Conservation (phyloP, 495 filamentous ascomycete species). For the Staphylotrichum longicolle region DNA sequence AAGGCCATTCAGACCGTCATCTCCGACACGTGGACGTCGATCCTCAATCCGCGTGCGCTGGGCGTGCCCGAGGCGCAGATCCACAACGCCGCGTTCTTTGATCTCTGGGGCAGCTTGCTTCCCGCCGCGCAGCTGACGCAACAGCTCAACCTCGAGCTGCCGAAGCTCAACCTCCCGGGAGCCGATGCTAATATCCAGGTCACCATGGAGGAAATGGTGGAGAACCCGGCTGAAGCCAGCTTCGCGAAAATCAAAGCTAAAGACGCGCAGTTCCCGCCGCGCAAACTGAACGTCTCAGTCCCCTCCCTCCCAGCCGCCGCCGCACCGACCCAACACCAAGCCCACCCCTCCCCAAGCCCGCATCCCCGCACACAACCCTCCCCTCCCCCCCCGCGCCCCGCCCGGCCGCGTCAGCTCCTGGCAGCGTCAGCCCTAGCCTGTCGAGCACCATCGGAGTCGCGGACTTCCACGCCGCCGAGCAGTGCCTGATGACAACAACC, state of each 20-base stretch:
- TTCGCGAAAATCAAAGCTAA: constrained; percentile 36
- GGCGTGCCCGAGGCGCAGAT: constrained; percentile 43
- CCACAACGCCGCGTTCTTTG: constrained; percentile 48
- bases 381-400: too few relatives aligned
- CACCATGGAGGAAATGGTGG: constrained; percentile 48
- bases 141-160: constrained; percentile 43
- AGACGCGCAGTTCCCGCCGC: too few relatives aligned
- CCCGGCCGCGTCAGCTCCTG: too few relatives aligned
- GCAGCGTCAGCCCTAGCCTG: constrained; percentile 8
- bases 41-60: constrained; percentile 41
- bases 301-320: too few relatives aligned
- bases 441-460: constrained; percentile 14
- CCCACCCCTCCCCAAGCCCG: too few relatives aligned
- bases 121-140: constrained; percentile 46
- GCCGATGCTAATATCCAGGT: constrained; percentile 30
- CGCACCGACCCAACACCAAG: too few relatives aligned
- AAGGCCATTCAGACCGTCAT: constrained; percentile 38
- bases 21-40: constrained; percentile 39
- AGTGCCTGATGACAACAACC: not conserved
- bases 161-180: constrained; percentile 23
- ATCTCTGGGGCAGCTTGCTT: constrained; percentile 49
- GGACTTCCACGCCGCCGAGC: constrained; percentile 10
- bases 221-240: constrained; percentile 44
- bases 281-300: too few relatives aligned
- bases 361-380: too few relatives aligned